These are phyloP conservation scores for Brassica napus DNA, from an alignment of 345 rosid genomes.

Conservation along the genomic window DNA sequence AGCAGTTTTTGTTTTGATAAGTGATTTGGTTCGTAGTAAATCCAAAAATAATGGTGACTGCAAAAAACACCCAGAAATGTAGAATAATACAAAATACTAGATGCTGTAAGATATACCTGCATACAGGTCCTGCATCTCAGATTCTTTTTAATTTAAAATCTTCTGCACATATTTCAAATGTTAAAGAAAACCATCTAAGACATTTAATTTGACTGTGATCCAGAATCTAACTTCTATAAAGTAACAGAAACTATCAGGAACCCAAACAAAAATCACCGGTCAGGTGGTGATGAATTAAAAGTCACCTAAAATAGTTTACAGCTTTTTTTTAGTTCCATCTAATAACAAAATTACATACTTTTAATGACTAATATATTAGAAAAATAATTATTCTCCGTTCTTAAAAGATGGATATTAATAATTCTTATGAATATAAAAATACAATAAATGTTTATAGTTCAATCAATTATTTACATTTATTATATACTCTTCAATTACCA, in stretches of 20 bases:
- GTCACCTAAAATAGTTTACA: neutral
- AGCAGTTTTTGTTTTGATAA: conserved; percentile 21
- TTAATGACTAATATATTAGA: neutral
- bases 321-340: neutral
- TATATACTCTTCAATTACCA: too few relatives aligned
- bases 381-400: neutral
- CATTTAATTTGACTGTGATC: neutral
- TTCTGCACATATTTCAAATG: neutral
- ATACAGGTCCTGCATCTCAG: neutral
- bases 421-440: too few relatives aligned
- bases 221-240: neutral
- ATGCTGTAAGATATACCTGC: conserved; percentile 35
- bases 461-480: too few relatives aligned
- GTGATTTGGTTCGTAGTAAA: conserved; percentile 28
- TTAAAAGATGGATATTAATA: too few relatives aligned
- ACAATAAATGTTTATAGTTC: too few relatives aligned
- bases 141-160: neutral
- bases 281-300: neutral
- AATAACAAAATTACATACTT: neutral
- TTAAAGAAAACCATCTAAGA: neutral
- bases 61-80: conserved; percentile 23
- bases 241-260: neutral
- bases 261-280: neutral
- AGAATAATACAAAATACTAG: conserved; percentile 23
- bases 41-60: conserved; percentile 39